Evolutionary conservation across 1,284 basidiomycete genomes (phyloP).

Genomic region (Sanghuangporus weigelae): DNA sequence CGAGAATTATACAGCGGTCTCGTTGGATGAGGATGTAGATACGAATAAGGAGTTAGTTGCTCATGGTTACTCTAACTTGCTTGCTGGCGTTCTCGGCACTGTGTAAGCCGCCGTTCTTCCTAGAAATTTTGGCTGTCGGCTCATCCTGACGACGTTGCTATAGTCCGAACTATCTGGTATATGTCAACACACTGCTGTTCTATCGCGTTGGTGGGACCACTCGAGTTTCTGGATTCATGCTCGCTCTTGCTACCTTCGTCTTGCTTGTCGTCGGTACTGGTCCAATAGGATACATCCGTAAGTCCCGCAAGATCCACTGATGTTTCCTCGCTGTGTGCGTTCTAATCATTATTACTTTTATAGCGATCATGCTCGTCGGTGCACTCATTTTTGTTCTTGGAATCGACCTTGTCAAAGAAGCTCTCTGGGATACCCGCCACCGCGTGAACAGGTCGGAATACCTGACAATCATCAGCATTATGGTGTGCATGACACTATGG

Average conservation of each 20-base stretch:
- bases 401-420: constrained; percentile 91
- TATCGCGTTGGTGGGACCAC: constrained; percentile 93
- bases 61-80: constrained; percentile 89
- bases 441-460: constrained; percentile 81
- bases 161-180: constrained; percentile 79
- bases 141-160: neutral
- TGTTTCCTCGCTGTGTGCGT: neutral
- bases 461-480: constrained; percentile 74
- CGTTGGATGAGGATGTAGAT: constrained; percentile 85
- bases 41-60: constrained; percentile 91
- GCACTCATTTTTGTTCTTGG: constrained; percentile 95
- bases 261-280: constrained; percentile 81
- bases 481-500: constrained; percentile 89
- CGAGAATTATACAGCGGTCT: constrained; percentile 56
- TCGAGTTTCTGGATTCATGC: constrained; percentile 79
- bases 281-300: constrained; percentile 86
- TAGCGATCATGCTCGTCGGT: constrained; percentile 85
- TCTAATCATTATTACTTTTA: neutral
- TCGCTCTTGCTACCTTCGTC: constrained; percentile 70
- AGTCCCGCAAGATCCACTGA: constrained; percentile 29
- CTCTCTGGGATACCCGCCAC: constrained; percentile 92
- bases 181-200: constrained; percentile 91
- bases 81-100: constrained; percentile 76
- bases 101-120: constrained; percentile 46
- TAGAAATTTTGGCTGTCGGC: neutral